Evolutionary conservation across 2,329 filamentous ascomycete species (phyloP).

Genomic region (Ophiosphaerella herpotricha): DNA sequence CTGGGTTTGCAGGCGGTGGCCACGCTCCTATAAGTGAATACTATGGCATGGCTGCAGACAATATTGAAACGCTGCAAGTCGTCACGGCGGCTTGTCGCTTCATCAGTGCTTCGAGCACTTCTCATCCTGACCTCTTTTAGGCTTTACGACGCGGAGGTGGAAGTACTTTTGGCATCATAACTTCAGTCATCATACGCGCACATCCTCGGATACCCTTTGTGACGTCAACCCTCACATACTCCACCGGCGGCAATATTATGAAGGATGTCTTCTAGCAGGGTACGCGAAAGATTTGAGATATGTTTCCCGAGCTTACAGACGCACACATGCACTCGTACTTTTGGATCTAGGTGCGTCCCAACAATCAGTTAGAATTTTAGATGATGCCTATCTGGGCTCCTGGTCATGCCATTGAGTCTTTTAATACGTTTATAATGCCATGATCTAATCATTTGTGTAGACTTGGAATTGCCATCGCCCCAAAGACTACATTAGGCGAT

Average conservation of each 20-base stretch:
- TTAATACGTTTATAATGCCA: constrained; percentile 11
- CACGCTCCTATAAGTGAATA: constrained; percentile 20
- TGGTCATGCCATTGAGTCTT: constrained; percentile 16
- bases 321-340: constrained; percentile 25
- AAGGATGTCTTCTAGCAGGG: constrained; percentile 29
- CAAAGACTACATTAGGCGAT: constrained; percentile 14
- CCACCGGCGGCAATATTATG: constrained; percentile 28
- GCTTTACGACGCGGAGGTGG: constrained; percentile 25
- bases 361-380: constrained; percentile 13
- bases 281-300: constrained; percentile 12
- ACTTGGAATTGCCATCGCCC: constrained; percentile 19
- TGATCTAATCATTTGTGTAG: constrained; percentile 13
- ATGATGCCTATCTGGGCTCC: constrained; percentile 24
- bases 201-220: constrained; percentile 22
- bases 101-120: constrained; percentile 22
- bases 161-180: constrained; percentile 21
- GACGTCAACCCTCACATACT: constrained; percentile 29
- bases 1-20: constrained; percentile 21
- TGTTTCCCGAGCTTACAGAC: constrained; percentile 18
- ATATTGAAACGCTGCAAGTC: constrained; percentile 28
- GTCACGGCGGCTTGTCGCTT: constrained; percentile 29
- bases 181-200: constrained; percentile 18
- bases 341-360: constrained; percentile 15
- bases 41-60: constrained; percentile 30
- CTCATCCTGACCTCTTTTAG: constrained; percentile 21